Evolutionary conservation across 169 alveolate genomes (phyloP), one percentile per base, ranked within the genome.

Genomic region (Plasmodium coatneyi): DNA sequence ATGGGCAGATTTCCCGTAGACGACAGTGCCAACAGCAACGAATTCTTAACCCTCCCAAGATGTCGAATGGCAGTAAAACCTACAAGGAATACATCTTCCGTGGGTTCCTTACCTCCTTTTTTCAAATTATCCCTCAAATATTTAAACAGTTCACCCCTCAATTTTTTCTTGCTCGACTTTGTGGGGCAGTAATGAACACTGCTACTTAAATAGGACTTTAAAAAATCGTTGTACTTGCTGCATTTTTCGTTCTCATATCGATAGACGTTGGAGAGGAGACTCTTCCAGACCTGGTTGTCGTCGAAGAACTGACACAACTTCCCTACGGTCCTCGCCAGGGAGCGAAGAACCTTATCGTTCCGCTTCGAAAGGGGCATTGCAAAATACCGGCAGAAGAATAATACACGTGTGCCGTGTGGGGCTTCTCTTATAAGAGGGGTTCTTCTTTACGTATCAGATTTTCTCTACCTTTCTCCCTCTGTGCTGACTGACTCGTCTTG

Each of bases 11-110:
- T 16, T 54, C 52, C 30, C 12, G 5, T n/a, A 7, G 41, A 36
- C 2, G 19, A 49, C 36, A 60, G 7, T 0, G 89, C 74, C 32
- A 25, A 9, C 14, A 83, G 32, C 30, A 83, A 25, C 14, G 81
- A 30, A 70, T 79, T 79, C 54, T 87, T 78, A n/a, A 87, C 82
- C 16, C 93, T 41, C 2, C 89, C 82, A 19, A 87, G 71, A 56
- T 87, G 93, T 3, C 93, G 34, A 25, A 87, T 79, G 46, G 94
- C 94, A 0, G 94, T 89, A 25, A 89, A 89, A 25, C 94, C 94
- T 2, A 89, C 34, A 41, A 79, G 80, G 60, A 56, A 89, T 19
- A 83, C 22, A 41, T 54, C 90, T 7, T 84, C 46, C 32, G 70
- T 19, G 76, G 12, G 10, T 5, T 66, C 36, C 76, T 66, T 28